Evolutionary conservation across 352 stramenopile species (phyloP), one percentile per base, ranked within the genome.

Genomic region (Globisporangium alternatum): DNA sequence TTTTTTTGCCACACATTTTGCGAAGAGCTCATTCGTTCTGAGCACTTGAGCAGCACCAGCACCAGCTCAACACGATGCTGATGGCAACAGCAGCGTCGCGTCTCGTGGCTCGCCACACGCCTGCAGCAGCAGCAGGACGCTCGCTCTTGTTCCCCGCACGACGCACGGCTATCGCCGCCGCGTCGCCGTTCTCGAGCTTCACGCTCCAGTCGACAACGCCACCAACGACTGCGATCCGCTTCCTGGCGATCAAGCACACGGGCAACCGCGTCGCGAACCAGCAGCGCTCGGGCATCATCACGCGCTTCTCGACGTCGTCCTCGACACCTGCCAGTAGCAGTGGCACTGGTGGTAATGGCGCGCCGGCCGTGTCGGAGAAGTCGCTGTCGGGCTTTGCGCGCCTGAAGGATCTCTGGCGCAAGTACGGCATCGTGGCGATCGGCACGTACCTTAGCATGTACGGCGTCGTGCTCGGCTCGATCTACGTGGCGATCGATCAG

Each of bases 391-490:
- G 81, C 48, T 66, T 86, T 28, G 77, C 69, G 33, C 77, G 82
- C 15, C 71, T 95, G 19, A 92, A 91, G 64, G 83, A 92, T 25
- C 70, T 93, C 55, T 95, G 86, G 86, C 78, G 76, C 58, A 88
- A 93, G 70, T 95, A 93, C 63, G 86, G 86, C 63, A 69, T 90
- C 31, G 83, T 95, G 48, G 84, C 84, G 3, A 88, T 95, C 47
- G 86, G 81, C 64, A 95, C 86, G 53, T 95, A 95, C 67, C 69
- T 95, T 22, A 74, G 70, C 8, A 81, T 95, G 74, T 95, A 95
- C 47, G 84, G 81, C 28, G 65, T 77, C 22, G 83, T 92, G 54
- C 68, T 95, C 25, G 76, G 86, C 53, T 91, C 84, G 41, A 86
- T 93, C 61, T 95, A 93, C 66, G 64, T 90, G 56, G 84, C 81